Evolutionary conservation across 2,329 filamentous ascomycete species (phyloP).

Genomic region (Fusarium equiseti): DNA sequence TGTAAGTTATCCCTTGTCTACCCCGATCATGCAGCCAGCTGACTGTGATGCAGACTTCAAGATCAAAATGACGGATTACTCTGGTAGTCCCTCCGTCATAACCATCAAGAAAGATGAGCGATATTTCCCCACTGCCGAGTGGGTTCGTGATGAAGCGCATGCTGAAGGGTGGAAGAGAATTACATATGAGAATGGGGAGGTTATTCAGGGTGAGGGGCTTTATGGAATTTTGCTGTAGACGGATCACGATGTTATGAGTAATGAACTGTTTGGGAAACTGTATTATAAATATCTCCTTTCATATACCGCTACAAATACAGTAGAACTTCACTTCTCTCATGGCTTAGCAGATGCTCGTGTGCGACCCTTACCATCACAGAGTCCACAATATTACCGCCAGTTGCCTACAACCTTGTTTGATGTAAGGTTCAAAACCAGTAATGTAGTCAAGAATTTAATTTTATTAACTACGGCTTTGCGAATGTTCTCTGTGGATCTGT

Average conservation of each 20-base stretch:
- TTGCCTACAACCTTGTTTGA: too few species aligned
- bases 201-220: slow-evolving; percentile 65
- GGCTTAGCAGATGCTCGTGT: too few species aligned
- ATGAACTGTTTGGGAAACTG: neutral
- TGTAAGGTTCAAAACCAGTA: too few species aligned
- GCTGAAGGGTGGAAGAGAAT: slow-evolving; percentile 72
- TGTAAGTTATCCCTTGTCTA: slow-evolving; percentile 63
- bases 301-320: neutral
- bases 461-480: rapidly evolving
- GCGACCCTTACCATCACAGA: too few species aligned
- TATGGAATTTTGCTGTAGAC: slow-evolving; percentile 57
- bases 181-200: slow-evolving; percentile 69
- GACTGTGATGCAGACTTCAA: slow-evolving; percentile 76
- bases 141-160: slow-evolving; percentile 71
- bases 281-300: slow-evolving; percentile 7
- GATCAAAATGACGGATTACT: slow-evolving; percentile 97
- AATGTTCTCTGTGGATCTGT: neutral
- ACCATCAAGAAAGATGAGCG: slow-evolving; percentile 99
- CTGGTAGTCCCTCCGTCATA: slow-evolving; percentile 96
- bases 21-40: too few species aligned
- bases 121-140: slow-evolving; percentile 81
- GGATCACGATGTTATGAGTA: neutral
- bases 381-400: too few species aligned
- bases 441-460: too few species aligned
- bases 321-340: neutral